Base-by-base conservation (phyloP, 2,329 filamentous ascomycete species). In the Emergomyces orientalis region DNA sequence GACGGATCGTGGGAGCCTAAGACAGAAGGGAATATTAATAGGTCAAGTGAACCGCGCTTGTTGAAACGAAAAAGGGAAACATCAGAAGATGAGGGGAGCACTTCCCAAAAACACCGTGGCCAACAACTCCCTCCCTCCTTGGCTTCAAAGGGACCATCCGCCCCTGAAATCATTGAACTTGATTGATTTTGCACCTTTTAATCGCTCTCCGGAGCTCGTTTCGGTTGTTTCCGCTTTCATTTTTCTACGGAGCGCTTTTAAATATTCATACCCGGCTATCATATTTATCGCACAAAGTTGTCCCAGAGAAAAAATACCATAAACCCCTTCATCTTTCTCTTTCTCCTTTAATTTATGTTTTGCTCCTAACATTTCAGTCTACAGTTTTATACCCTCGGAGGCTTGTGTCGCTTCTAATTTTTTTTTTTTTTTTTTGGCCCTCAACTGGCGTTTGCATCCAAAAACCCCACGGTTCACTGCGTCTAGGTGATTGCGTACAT, bases 1-100 rank as follows among this genome's bases (percentile, higher is more conserved):
- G 83, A 90, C 71, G 88, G 89, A 0, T 79, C 74, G 1, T 94
- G 89, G 90, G 79, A 77, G 59, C 74, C 82, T 2, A 84, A 81
- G 65, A 66, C 68, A 9, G 74, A 78, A 6, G 22, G 55, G 37
- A 37, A 43, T 45, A 32, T 11, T 54, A 54, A 34, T 19, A 19
- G 27, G 22, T 32, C 25, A 14, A 45, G 56, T 13, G 25, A 59
- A 45, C 14, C 56, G 17, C 17, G 14, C 56, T 34, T 7, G 32
- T 47, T 32, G 37, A 56, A 62, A 32, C 60, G 49, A 30, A 60
- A 61, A 30, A 51, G 30, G 32, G 56, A 43, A 27, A 4, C 25
- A 34, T 41, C 59, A 7, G 60, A 27, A 32, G 49, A 52, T 17
- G 27, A n/a, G 3, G 7, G 6, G 3, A 19, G 22, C 32, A 37